Percentiles rank a stretch among this genome's conserved stretches.
Conservation (phyloP, 2,329 filamentous ascomycete genomes). For the Aspergillus viridinutans region DNA sequence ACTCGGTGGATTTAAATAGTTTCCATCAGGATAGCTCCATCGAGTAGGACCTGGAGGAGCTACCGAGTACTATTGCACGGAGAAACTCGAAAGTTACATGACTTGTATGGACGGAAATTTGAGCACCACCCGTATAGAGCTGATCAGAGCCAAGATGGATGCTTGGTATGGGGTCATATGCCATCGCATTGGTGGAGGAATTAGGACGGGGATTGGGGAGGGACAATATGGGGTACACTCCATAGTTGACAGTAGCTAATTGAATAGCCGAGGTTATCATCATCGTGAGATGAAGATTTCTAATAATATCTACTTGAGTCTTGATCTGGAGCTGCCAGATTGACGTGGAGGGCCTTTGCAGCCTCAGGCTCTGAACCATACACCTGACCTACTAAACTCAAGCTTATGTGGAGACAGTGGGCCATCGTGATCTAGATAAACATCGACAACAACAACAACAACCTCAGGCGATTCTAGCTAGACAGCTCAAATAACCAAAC, state of each 20-base stretch:
- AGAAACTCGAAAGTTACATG: neutral
- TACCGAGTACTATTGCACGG: neutral
- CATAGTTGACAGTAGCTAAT: neutral
- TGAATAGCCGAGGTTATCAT: neutral
- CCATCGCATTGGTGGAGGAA: constrained; percentile 10
- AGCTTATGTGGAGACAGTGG: neutral
- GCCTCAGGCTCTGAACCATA: neutral
- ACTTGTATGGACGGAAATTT: neutral
- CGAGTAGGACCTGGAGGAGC: neutral
- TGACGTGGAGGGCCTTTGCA: neutral
- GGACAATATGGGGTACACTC: neutral
- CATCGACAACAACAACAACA: neutral
- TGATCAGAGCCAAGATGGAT: neutral
- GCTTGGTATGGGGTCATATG: neutral
- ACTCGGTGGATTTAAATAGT: neutral
- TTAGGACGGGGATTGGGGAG: neutral
- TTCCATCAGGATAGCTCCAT: neutral
- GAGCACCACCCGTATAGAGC: neutral
- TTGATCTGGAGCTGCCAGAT: neutral
- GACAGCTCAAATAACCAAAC: neutral
- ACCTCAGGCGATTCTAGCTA: no score
- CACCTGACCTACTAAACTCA: neutral
- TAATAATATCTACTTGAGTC: neutral
- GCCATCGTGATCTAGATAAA: neutral
- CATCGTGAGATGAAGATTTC: neutral